Evolutionary conservation across 2,329 filamentous ascomycete genomes (phyloP), one percentile per base, ranked within the genome.

Genomic region (Ophiocordyceps camponoti-saundersi): DNA sequence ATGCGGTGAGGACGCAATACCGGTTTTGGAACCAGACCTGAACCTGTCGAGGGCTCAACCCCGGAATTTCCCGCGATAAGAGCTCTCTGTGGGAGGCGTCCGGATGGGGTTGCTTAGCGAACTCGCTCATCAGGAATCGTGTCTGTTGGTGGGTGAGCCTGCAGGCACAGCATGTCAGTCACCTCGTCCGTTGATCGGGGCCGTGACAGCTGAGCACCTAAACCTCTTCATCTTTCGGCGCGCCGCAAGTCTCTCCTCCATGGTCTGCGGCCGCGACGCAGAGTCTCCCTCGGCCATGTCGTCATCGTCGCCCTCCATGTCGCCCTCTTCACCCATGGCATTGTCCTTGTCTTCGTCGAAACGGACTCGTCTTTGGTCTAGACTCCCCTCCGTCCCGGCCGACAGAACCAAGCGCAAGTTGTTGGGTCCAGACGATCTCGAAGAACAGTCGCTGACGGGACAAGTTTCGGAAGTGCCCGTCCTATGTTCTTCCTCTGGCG

Each of bases 1-100:
- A 39, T 18, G 18, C 6, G 16, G 34, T 16, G 15, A 16, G 10
- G 15, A 32, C 42, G 11, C 58, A 73, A 56, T 74, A 95, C 89
- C 89, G 79, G 65, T 96, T 96, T 65, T 96, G 89, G 65, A 96
- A 96, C 90, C 89, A 96, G 45, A 96, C 89, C 63, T 96, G 89
- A 22, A 96, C 90, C 61, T 96, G 89, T 50, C 89, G 79, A 36
- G 89, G 86, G 56, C 85, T 95, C 44, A 96, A 67, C 1, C 89
- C 90, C 30, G 90, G 89, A 43, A 96, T 95, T 61, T 95, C 87
- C 52, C 83, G 73, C 4, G 89, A 90, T 36, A 96, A 70, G 44
- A 87, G 75, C 61, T 95, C 89, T 51, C 89, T 75, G 62, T 95
- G 88, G 44, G 85, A 85, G 40, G 89, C 89, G 65, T 96, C 89